Conservation (phyloP, 306 rosid species). For the Pterocarpus macrocarpus region DNA sequence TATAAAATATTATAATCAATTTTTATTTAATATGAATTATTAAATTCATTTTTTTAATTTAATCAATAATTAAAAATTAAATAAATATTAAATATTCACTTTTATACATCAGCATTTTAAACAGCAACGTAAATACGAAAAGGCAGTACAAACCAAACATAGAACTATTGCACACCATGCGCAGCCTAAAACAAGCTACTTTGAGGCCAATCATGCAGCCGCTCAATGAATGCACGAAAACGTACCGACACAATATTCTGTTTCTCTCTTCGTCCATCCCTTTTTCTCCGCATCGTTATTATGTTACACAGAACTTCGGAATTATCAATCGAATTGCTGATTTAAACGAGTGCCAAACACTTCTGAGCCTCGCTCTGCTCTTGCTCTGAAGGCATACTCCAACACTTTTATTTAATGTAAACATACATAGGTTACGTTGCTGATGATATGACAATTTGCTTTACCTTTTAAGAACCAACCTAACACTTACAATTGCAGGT, state of each 20-base stretch:
- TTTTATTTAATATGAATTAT: too few species aligned
- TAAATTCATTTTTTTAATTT: too few species aligned
- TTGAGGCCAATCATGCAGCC: constrained; percentile 33
- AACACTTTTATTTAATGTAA: not conserved
- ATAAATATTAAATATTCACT: too few species aligned
- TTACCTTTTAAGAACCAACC: not conserved
- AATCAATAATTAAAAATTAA: too few species aligned
- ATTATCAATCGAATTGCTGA: not conserved
- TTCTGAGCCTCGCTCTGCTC: not conserved
- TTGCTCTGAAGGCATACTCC: not conserved
- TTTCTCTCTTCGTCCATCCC: not conserved
- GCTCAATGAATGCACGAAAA: not conserved
- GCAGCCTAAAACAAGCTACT: constrained; percentile 35
- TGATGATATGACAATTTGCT: constrained; percentile 12
- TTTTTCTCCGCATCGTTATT: not conserved
- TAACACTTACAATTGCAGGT: not conserved
- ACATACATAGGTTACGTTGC: not conserved
- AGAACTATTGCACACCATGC: constrained; percentile 46
- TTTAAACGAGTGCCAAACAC: not conserved
- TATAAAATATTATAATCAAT: too few species aligned
- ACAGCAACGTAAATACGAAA: not conserved
- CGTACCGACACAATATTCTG: constrained; percentile 7
- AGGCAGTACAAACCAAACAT: not conserved
- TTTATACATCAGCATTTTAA: too few species aligned
- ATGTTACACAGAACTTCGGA: not conserved